A percentile compares a stretch with the other conserved stretches of the same genome.
Conservation (phyloP, 2,329 filamentous ascomycete species). For the Pseudogymnoascus sp. region DNA sequence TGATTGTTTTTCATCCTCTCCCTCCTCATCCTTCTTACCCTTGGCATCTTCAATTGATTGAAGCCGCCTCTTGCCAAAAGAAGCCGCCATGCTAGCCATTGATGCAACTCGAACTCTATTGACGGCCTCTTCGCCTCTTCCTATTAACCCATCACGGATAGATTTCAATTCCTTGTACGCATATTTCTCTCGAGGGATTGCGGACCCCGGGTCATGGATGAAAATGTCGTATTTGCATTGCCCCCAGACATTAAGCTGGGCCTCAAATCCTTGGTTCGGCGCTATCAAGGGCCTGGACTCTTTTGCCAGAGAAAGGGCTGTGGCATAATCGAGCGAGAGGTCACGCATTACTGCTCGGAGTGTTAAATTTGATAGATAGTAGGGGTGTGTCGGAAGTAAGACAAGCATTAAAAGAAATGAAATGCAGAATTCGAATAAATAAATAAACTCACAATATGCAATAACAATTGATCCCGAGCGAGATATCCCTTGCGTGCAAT, state of each 20-base stretch:
- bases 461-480: constrained; percentile 20
- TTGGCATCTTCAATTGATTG: background rate
- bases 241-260: constrained; percentile 19
- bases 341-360: constrained; percentile 20
- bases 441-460: constrained; percentile 19
- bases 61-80: constrained; percentile 12
- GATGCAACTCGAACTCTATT: constrained; percentile 12
- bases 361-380: background rate
- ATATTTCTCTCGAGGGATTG: constrained; percentile 8
- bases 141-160: constrained; percentile 11
- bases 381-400: background rate
- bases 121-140: constrained; percentile 11
- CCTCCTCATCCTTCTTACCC: background rate
- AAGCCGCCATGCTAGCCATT: constrained; percentile 11
- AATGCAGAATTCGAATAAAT: background rate
- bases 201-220: background rate
- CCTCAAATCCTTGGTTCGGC: constrained; percentile 20
- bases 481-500: constrained; percentile 23
- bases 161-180: constrained; percentile 14
- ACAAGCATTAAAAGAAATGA: background rate
- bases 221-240: constrained; percentile 11
- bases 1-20: background rate
- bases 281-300: constrained; percentile 17
- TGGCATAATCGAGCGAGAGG: constrained; percentile 14
- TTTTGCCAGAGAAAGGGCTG: constrained; percentile 17